Percentiles rank a stretch among this genome's conserved stretches.
Evolutionary conservation across 2,329 filamentous ascomycete genomes (phyloP).

Genomic region (Talaromyces sp.): DNA sequence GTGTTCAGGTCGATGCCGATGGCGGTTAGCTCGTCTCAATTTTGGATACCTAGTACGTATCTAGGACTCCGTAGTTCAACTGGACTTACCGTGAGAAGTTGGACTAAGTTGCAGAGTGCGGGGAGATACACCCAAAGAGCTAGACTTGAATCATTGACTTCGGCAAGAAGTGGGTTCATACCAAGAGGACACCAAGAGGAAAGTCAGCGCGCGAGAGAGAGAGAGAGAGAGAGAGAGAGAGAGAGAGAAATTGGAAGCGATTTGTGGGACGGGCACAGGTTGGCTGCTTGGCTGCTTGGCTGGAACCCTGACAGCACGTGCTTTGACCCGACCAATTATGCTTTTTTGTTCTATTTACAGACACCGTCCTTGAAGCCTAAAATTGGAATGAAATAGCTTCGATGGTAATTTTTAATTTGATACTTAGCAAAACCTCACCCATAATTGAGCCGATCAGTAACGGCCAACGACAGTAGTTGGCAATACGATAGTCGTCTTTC

Average conservation of each 20-base stretch:
- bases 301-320: neutral
- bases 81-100: neutral
- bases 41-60: neutral
- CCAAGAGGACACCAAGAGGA: neutral
- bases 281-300: too few species aligned
- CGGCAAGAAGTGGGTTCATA: neutral
- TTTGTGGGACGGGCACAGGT: neutral
- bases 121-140: neutral
- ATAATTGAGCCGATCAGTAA: neutral
- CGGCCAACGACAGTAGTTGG: neutral
- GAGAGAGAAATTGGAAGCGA: neutral
- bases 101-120: constrained; percentile 1
- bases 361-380: too few species aligned
- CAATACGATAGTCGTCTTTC: neutral
- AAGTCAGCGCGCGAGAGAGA: too few species aligned
- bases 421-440: too few species aligned
- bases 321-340: neutral
- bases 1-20: neutral
- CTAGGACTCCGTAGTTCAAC: too few species aligned
- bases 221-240: neutral
- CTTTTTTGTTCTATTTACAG: neutral
- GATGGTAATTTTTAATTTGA: too few species aligned
- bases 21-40: neutral
- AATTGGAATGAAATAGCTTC: too few species aligned
- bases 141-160: neutral